Evolutionary conservation across 495 filamentous ascomycete genomes (phyloP), one percentile per base, ranked within the genome.

Genomic region (Aspergillus indologenus): DNA sequence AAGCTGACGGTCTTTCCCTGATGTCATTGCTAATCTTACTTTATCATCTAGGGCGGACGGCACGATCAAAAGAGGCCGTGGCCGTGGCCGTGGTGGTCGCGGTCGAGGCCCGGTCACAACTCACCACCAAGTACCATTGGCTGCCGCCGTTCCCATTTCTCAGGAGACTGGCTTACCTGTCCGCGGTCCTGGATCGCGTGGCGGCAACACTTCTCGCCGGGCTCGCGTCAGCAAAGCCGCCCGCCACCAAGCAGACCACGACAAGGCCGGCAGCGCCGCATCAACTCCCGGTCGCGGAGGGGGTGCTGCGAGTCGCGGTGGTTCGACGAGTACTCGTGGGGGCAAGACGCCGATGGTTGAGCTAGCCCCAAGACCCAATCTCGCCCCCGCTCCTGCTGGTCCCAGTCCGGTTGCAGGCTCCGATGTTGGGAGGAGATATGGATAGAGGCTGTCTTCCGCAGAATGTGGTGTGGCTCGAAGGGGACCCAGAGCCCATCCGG

Each of bases 201-300:
- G 91, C 44, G 90, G 90, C 21, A 72, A 75, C n/a, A 87, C 85
- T 3, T 83, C 85, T 24, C 79, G 93, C 57, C 95, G 94, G 63
- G 87, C 89, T 15, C 81, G 93, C 14, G 84, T 88, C 56, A 89
- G 87, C 29, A 97, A 96, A 71, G 85, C 89, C 29, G 86, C 85
- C 50, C 78, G 83, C 15, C 78, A 79, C 43, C 70, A 75, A 19
- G 83, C 87, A 63, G 87, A 90, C 60, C 78, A 81, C 47, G 83
- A 95, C 71, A 92, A 91, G 71, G 78, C 83, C 47, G 84, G 29
- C 18, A 57, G 52, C 0, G 51, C 63, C 8, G 53, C 69, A 0
- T 65, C 69, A 0, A 20, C 67, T n/a, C 60, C 68, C 12, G 69
- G 72, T 26, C 66, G 74, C 53, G 71, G 70, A 18, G 68, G 71